These are phyloP conservation scores for Bryopsis sp. DNA, from an alignment of 139 green algal species.

Conservation along the genomic window DNA sequence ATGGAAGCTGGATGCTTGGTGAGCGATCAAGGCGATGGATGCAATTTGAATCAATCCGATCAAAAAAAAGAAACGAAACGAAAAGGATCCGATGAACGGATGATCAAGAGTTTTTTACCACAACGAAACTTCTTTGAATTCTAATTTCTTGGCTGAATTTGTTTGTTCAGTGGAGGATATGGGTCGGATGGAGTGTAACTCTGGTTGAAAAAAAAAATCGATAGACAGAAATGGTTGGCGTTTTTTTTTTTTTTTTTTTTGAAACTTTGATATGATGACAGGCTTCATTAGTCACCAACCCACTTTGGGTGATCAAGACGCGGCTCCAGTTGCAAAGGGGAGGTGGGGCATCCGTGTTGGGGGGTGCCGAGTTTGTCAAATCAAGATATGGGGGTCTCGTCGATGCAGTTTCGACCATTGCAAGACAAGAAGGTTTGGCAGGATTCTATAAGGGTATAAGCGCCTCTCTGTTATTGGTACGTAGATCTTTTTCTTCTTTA, in stretches of 20 bases:
- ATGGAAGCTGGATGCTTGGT: conserved; percentile 68
- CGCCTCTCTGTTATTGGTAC: conserved; percentile 78
- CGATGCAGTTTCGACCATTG: conserved; percentile 60
- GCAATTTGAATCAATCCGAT: too few relatives aligned
- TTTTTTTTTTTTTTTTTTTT: neutral
- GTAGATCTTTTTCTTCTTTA: neutral
- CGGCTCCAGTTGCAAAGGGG: conserved; percentile 74
- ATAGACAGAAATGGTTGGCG: neutral
- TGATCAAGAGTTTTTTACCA: too few relatives aligned
- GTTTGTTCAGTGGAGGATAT: neutral
- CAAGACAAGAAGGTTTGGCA: conserved; percentile 57
- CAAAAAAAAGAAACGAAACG: too few relatives aligned
- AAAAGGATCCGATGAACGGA: too few relatives aligned
- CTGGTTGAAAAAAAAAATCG: neutral
- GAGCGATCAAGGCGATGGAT: conserved; percentile 4
- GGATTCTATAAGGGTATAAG: conserved; percentile 84
- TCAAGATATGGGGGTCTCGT: conserved; percentile 53
- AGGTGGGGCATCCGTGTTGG: neutral
- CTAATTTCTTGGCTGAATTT: neutral
- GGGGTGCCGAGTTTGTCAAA: neutral
- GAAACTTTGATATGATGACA: conserved; percentile 22
- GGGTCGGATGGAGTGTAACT: neutral
- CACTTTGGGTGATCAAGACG: conserved; percentile 92
- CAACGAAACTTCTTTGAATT: conserved; percentile 1
- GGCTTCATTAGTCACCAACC: conserved; percentile 82